Conservation (phyloP, 2,329 filamentous ascomycete genomes). For the Colletotrichum godetiae region DNA sequence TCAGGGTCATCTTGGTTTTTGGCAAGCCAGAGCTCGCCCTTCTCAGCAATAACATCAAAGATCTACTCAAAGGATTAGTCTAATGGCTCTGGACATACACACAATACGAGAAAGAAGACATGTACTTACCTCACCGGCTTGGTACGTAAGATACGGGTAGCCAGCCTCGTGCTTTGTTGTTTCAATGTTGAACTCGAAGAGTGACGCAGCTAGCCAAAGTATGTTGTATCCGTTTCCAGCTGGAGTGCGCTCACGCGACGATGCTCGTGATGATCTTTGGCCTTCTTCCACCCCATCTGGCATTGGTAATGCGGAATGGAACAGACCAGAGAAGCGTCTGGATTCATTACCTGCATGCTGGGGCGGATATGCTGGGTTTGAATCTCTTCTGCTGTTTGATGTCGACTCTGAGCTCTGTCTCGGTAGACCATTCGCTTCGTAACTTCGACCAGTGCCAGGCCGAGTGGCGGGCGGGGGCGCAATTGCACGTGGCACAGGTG, state of each 20-base stretch:
- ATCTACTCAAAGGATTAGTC: slow-evolving; percentile 60
- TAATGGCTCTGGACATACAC: slow-evolving; percentile 2
- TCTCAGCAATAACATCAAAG: slow-evolving; percentile 93
- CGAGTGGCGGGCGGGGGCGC: slow-evolving; percentile 51
- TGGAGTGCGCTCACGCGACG: slow-evolving; percentile 67
- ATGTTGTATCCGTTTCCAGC: slow-evolving; percentile 73
- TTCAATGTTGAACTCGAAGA: slow-evolving; percentile 98
- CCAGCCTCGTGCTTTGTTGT: slow-evolving; percentile 91
- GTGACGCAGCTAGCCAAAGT: slow-evolving; percentile 89
- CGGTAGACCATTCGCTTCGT: slow-evolving; percentile 62
- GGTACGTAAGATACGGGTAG: slow-evolving; percentile 95
- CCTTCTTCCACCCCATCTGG: slow-evolving; percentile 71
- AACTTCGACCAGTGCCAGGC: slow-evolving; percentile 70
- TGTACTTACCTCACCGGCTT: slow-evolving; percentile 82
- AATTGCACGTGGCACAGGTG: slow-evolving; percentile 56
- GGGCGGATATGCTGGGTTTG: slow-evolving; percentile 65
- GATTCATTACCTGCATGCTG: slow-evolving; percentile 55
- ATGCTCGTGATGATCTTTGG: slow-evolving; percentile 66
- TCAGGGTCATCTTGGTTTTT: slow-evolving; percentile 93
- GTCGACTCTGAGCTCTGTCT: slow-evolving; percentile 65
- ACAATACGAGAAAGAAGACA: not conserved
- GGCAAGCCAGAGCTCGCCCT: slow-evolving; percentile 96
- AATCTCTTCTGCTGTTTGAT: slow-evolving; percentile 61
- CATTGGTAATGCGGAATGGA: slow-evolving; percentile 88
- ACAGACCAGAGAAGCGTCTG: slow-evolving; percentile 78